Conservation (phyloP, 2,329 filamentous ascomycete species). For the Arthrobotrys megalospora region DNA sequence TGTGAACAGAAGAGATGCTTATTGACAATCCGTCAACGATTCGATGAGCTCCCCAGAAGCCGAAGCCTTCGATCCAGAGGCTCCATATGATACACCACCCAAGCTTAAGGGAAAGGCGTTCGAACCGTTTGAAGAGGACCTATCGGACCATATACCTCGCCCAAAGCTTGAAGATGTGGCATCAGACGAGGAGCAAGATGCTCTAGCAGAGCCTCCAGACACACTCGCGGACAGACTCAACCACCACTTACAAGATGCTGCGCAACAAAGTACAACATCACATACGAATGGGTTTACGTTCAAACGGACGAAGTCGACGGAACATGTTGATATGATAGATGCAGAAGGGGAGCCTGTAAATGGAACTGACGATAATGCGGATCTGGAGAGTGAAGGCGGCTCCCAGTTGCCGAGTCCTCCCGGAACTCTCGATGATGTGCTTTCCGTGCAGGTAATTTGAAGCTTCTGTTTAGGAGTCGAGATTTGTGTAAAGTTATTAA, state of each 20-base stretch:
- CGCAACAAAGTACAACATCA: slow-evolving; percentile 17
- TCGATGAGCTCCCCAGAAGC: slow-evolving; percentile 61
- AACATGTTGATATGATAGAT: slow-evolving; percentile 45
- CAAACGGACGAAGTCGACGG: slow-evolving; percentile 54
- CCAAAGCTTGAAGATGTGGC: slow-evolving; percentile 14
- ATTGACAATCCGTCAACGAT: slow-evolving; percentile 51
- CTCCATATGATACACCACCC: slow-evolving; percentile 39
- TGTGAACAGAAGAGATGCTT: slow-evolving; percentile 51
- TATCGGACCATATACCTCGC: slow-evolving; percentile 32
- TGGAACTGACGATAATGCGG: slow-evolving; percentile 57
- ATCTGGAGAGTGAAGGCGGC: slow-evolving; percentile 54
- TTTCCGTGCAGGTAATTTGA: slow-evolving; percentile 79
- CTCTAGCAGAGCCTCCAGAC: slow-evolving; percentile 46
- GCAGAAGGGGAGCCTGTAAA: slow-evolving; percentile 27
- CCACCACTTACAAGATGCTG: slow-evolving; percentile 32
- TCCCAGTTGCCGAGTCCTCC: slow-evolving; percentile 62
- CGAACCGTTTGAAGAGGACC: slow-evolving; percentile 56
- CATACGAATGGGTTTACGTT: slow-evolving; percentile 55
- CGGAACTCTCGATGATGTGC: slow-evolving; percentile 78
- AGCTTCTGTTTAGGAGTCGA: slow-evolving; percentile 46
- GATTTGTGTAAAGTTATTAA: slow-evolving; percentile 61
- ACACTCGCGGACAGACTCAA: slow-evolving; percentile 44
- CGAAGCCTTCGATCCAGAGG: slow-evolving; percentile 60
- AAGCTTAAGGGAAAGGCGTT: slow-evolving; percentile 59
- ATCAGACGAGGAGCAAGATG: slow-evolving; percentile 14